phyloP scores from a whole-genome alignment of 2,329 filamentous ascomycete species.

The Apiospora saccharicola region DNA sequence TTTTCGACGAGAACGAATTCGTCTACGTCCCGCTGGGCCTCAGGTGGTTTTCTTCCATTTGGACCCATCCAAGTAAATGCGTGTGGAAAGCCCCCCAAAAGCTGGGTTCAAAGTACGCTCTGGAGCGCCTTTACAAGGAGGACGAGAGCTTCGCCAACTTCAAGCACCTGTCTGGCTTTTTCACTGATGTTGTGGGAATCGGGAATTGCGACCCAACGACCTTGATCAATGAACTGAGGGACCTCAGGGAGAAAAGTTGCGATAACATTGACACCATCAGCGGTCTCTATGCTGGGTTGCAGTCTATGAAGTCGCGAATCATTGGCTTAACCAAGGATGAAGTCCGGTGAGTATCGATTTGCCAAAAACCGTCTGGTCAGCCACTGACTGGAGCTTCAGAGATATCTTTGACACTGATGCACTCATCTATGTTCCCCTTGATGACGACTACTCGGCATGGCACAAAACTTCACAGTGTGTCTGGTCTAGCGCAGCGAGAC shows the following conservation, averaged over 20 bases:
- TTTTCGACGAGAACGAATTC: not conserved
- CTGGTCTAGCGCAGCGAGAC: constrained; percentile 43
- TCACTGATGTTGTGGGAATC: not conserved
- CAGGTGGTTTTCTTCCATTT: not conserved
- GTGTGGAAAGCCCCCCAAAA: not conserved
- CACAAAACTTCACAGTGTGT: constrained; percentile 41
- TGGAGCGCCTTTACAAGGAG: not conserved
- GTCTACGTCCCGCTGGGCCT: not conserved
- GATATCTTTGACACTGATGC: not conserved
- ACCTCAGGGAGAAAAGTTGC: not conserved
- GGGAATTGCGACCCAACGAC: not conserved
- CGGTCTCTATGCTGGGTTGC: not conserved
- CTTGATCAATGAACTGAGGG: not conserved
- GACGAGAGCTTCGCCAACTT: not conserved
- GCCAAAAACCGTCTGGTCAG: not conserved
- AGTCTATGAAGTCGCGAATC: not conserved
- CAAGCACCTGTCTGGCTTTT: not conserved
- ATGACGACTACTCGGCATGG: constrained; percentile 34
- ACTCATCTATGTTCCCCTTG: not conserved
- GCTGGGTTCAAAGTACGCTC: not conserved
- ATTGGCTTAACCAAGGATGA: not conserved
- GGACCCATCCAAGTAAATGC: not conserved
- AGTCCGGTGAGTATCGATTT: not conserved
- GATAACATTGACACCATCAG: constrained; percentile 2
- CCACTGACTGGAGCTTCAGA: not conserved